phyloP scores from a whole-genome alignment of 768 basidiomycete genomes.

The Tricholoma furcatifolium region DNA sequence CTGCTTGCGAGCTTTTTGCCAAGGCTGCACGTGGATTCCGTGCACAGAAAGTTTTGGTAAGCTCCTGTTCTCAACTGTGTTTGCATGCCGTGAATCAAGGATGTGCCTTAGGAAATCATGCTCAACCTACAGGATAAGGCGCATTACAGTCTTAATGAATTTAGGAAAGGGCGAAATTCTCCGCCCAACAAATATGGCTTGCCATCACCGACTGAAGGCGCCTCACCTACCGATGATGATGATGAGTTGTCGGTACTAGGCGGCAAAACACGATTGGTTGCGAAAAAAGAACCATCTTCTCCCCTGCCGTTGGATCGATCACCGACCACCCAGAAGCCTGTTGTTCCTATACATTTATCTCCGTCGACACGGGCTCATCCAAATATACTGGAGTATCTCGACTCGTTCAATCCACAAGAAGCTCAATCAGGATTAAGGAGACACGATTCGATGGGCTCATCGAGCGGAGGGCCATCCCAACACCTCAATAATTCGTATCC shows the following conservation, averaged over 20 bases:
- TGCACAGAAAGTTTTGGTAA: conserved; percentile 64
- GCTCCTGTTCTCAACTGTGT: conserved; percentile 10
- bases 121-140: conserved; percentile 62
- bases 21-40: conserved; percentile 66
- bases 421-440: conserved; percentile 20
- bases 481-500: conserved; percentile 8
- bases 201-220: conserved; percentile 31
- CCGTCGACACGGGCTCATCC: conserved; percentile 54
- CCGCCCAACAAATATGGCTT: conserved; percentile 38
- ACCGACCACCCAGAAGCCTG: conserved; percentile 68
- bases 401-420: conserved; percentile 47
- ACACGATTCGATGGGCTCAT: conserved; percentile 12
- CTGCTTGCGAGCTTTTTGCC: conserved; percentile 73
- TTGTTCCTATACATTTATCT: conserved; percentile 66
- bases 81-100: background rate
- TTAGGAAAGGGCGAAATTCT: conserved; percentile 53
- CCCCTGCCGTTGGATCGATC: conserved; percentile 60
- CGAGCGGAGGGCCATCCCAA: conserved; percentile 9
- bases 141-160: conserved; percentile 62
- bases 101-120: conserved; percentile 54
- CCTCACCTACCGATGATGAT: conserved; percentile 48
- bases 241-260: conserved; percentile 66
- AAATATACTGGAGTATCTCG: conserved; percentile 66
- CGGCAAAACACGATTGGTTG: conserved; percentile 64
- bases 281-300: conserved; percentile 57